These are phyloP conservation scores for Periconia sp. DNA, from an alignment of 2,329 filamentous ascomycete species.

Conservation along the genomic window DNA sequence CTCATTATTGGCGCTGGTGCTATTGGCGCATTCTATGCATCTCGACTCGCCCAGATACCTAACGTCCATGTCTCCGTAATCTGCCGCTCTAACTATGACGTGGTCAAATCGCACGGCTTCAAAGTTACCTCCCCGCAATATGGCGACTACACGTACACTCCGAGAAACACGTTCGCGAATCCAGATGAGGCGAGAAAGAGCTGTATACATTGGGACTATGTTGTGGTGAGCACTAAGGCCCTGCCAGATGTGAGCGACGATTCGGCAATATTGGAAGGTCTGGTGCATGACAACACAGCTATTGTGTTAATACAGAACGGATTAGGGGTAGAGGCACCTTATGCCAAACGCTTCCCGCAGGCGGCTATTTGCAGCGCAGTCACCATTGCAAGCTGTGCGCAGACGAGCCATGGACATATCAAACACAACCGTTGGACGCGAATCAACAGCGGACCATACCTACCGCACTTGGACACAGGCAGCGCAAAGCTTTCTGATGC, in stretches of 20 bases:
- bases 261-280: conserved; percentile 64
- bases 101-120: conserved; percentile 67
- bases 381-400: conserved; percentile 72
- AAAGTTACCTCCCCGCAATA: conserved; percentile 69
- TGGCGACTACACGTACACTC: conserved; percentile 71
- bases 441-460: conserved; percentile 72
- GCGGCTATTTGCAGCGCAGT: conserved; percentile 71
- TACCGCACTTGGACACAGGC: conserved; percentile 53
- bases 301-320: conserved; percentile 76
- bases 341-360: conserved; percentile 65
- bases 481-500: conserved; percentile 24
- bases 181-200: conserved; percentile 60
- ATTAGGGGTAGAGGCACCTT: conserved; percentile 72
- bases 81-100: conserved; percentile 74
- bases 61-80: conserved; percentile 70
- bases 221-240: conserved; percentile 74
- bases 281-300: conserved; percentile 60
- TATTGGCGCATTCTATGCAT: conserved; percentile 75
- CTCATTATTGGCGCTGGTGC: conserved; percentile 74
- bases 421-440: conserved; percentile 77
- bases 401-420: conserved; percentile 66
- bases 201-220: conserved; percentile 65
- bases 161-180: conserved; percentile 65
- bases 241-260: conserved; percentile 70
- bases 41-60: conserved; percentile 65